phyloP scores from a whole-genome alignment of 768 basidiomycete species.

The Exidia glandulosa region DNA sequence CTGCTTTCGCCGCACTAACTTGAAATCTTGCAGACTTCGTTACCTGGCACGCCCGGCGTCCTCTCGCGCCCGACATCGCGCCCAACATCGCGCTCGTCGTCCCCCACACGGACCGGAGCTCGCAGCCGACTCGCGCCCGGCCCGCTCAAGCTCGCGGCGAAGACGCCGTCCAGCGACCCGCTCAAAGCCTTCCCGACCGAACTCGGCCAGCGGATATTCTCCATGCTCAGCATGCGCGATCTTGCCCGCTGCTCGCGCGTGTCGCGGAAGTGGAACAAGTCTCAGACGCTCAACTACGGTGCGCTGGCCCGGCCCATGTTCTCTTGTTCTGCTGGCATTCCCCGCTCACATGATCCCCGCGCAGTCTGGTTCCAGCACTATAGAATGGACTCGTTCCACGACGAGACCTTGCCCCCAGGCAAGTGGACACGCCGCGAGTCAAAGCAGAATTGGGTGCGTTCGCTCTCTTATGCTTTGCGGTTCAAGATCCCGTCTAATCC shows the following conservation, averaged over 20 bases:
- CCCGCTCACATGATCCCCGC: neutral
- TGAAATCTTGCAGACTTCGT: neutral
- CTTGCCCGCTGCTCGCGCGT: conserved; percentile 72
- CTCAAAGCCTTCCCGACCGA: conserved; percentile 70
- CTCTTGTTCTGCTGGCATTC: neutral
- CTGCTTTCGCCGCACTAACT: neutral
- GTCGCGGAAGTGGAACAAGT: conserved; percentile 77
- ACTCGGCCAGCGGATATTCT: conserved; percentile 68
- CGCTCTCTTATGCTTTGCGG: no score
- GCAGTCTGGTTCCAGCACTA: conserved; percentile 93
- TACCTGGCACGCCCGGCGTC: conserved; percentile 4
- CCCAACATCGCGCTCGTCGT: conserved; percentile 26
- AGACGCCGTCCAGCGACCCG: conserved; percentile 40
- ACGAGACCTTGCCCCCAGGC: conserved; percentile 62
- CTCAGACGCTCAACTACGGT: conserved; percentile 90
- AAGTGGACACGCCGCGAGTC: conserved; percentile 92
- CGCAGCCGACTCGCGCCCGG: conserved; percentile 39
- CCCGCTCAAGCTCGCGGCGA: conserved; percentile 30
- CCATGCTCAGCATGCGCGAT: conserved; percentile 45
- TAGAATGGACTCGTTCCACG: conserved; percentile 77
- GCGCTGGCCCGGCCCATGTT: conserved; percentile 10
- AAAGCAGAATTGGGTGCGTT: conserved; percentile 79
- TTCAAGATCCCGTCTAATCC: neutral
- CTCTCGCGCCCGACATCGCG: conserved; percentile 39
- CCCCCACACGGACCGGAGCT: conserved; percentile 22